Conservation (phyloP, 495 filamentous ascomycete genomes). For the Aspergillus conjunctus region DNA sequence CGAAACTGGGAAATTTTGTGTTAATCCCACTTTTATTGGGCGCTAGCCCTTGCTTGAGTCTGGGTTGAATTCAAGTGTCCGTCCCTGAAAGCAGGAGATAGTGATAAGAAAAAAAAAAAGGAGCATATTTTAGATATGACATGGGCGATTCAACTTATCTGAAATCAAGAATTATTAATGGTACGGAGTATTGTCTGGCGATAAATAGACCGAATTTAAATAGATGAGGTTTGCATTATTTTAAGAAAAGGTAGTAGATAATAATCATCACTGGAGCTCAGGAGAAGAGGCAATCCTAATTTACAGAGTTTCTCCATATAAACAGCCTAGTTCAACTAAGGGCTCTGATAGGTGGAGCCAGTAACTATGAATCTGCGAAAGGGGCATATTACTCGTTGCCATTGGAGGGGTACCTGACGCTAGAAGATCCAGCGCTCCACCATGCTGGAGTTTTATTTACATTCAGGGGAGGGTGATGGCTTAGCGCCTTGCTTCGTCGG, state of each 20-base stretch:
- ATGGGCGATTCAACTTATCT: too few relatives aligned
- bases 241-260: neutral
- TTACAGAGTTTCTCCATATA: neutral
- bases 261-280: neutral
- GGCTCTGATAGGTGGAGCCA: slow-evolving; percentile 8
- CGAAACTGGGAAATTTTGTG: neutral
- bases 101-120: too few relatives aligned
- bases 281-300: neutral
- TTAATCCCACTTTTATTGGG: slow-evolving; percentile 4
- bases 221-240: neutral
- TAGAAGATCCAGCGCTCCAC: slow-evolving; percentile 22
- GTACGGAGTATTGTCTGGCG: too few relatives aligned
- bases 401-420: slow-evolving; percentile 36
- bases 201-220: too few relatives aligned
- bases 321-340: neutral
- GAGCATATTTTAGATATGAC: too few relatives aligned
- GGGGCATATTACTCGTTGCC: neutral
- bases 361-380: neutral
- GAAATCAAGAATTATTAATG: too few relatives aligned
- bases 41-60: slow-evolving; percentile 6
- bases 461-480: slow-evolving; percentile 5
- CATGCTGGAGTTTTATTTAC: slow-evolving; percentile 15
- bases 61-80: neutral
- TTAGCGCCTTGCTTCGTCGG: slow-evolving; percentile 13
- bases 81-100: too few relatives aligned